phyloP scores from a whole-genome alignment of 306 rosid species.

The Sicyos baderoa region DNA sequence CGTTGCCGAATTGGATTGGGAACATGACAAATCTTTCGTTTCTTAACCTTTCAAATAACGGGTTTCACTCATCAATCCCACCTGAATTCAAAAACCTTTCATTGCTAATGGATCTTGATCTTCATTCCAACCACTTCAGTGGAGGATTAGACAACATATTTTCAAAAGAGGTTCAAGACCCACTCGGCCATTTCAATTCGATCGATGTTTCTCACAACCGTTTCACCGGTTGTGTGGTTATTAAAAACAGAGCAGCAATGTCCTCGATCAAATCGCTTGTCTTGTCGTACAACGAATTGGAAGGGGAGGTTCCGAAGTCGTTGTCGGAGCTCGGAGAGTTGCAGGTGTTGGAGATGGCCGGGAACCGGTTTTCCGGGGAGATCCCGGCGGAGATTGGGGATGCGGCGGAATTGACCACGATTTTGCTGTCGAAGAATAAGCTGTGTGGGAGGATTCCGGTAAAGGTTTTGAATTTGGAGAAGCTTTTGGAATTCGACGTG shows the following conservation, averaged over 20 bases:
- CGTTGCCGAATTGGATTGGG: conserved; percentile 52
- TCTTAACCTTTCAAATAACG: conserved; percentile 46
- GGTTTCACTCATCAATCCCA: conserved; percentile 41
- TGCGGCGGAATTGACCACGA: conserved; percentile 17
- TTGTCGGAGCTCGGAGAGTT: conserved; percentile 31
- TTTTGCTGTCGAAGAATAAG: conserved; percentile 34
- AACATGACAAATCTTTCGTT: conserved; percentile 49
- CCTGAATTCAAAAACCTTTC: conserved; percentile 31
- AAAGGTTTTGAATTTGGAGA: conserved; percentile 33
- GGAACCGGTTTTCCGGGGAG: conserved; percentile 27
- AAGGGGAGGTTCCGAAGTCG: conserved; percentile 42
- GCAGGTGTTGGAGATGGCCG: conserved; percentile 28
- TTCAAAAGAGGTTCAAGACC: conserved; percentile 27
- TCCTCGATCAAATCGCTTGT: conserved; percentile 28
- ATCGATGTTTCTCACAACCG: conserved; percentile 35
- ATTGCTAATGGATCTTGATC: conserved; percentile 43
- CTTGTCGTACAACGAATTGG: conserved; percentile 32
- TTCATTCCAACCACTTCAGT: conserved; percentile 38
- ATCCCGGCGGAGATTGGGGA: conserved; percentile 40
- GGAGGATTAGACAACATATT: conserved; percentile 29
- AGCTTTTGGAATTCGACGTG: conserved; percentile 34
- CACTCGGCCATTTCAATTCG: conserved; percentile 45
- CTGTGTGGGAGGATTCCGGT: conserved; percentile 41
- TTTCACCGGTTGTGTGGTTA: conserved; percentile 31
- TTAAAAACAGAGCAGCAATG: conserved; percentile 35